These are phyloP conservation scores for Lipomyces sp. DNA, from an alignment of 805 yeast species.

Conservation along the genomic window DNA sequence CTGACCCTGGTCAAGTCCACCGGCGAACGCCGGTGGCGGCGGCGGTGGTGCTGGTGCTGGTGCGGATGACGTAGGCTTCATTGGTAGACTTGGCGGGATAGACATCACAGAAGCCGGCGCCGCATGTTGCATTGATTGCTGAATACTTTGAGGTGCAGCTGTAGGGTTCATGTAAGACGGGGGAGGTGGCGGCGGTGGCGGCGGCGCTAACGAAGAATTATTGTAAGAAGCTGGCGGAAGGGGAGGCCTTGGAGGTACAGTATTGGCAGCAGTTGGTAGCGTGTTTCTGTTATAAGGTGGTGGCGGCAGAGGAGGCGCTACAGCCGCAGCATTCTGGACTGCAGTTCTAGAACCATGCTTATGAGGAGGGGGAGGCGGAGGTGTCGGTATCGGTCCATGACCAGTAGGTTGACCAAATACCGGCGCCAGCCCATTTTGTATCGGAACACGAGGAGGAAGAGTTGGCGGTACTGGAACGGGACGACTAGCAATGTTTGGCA, in stretches of 20 bases:
- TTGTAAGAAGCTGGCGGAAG: constrained; percentile 26
- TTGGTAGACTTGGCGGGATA: constrained; percentile 42
- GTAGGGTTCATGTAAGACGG: background rate
- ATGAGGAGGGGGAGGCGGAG: constrained; percentile 37
- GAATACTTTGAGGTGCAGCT: background rate
- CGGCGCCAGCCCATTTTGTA: constrained; percentile 31
- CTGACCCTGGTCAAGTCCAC: background rate
- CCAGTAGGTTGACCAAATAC: constrained; percentile 19
- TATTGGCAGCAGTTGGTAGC: background rate
- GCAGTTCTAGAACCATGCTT: constrained; percentile 23
- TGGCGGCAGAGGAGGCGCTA: constrained; percentile 23
- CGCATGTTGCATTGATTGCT: background rate
- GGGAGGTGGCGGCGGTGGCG: constrained; percentile 29
- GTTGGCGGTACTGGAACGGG: constrained; percentile 39
- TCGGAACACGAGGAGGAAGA: constrained; percentile 43
- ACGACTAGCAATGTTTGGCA: constrained; percentile 26
- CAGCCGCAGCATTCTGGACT: background rate
- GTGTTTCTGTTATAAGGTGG: constrained; percentile 13
- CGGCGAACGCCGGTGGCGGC: constrained; percentile 13
- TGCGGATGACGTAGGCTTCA: constrained; percentile 1
- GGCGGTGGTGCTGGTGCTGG: constrained; percentile 49
- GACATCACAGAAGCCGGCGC: constrained; percentile 9
- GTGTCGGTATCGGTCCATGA: constrained; percentile 5
- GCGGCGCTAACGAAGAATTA: constrained; percentile 11
- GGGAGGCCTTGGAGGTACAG: constrained; percentile 21